Evolutionary conservation across 179 eudicot species (phyloP).

Genomic region (Beta corolliflora): DNA sequence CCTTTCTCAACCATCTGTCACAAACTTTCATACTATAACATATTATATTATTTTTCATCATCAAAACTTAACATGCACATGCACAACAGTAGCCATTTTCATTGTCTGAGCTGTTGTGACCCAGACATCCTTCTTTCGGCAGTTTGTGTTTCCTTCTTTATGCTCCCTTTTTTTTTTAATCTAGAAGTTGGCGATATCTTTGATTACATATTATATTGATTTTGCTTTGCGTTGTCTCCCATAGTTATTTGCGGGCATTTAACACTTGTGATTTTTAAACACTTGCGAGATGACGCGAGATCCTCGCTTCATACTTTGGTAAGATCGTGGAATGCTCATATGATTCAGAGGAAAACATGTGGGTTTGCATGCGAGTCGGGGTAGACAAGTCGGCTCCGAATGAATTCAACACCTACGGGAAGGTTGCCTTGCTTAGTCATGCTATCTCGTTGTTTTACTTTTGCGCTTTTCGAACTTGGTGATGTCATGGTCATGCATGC

Average conservation of each 20-base stretch:
- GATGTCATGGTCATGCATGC: background rate
- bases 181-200: background rate
- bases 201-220: background rate
- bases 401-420: slow-evolving; percentile 70
- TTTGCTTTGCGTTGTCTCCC: background rate
- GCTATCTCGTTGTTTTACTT: background rate
- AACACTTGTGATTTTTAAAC: slow-evolving; percentile 3
- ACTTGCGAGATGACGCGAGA: slow-evolving; percentile 65
- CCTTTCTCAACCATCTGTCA: too few species aligned
- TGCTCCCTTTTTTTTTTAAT: background rate
- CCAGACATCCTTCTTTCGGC: background rate
- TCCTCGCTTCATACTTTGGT: slow-evolving; percentile 58
- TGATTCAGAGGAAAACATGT: slow-evolving; percentile 57
- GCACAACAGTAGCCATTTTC: background rate
- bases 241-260: background rate
- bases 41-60: too few species aligned
- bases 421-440: slow-evolving; percentile 43
- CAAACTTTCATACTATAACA: too few species aligned
- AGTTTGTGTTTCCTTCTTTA: background rate
- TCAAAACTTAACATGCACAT: too few species aligned
- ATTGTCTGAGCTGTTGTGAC: background rate
- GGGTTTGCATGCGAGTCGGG: slow-evolving; percentile 73
- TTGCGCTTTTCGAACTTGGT: background rate
- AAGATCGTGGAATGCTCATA: slow-evolving; percentile 87
- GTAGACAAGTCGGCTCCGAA: slow-evolving; percentile 80